Conservation (phyloP, 2,329 filamentous ascomycete genomes). For the Ascochyta lentis region DNA sequence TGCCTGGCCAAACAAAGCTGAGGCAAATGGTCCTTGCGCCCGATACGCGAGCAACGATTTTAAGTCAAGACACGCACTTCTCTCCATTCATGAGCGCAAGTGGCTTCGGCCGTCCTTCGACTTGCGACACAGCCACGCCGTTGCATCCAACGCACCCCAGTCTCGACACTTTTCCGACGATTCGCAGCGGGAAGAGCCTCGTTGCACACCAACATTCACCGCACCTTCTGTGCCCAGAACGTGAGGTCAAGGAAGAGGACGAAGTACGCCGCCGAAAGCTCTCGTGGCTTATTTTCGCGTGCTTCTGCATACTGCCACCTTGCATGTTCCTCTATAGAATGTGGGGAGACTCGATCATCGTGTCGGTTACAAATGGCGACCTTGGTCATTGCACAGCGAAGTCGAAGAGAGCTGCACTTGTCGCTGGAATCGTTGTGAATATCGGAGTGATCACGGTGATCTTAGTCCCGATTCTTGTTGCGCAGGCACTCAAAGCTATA, state of each 20-base stretch:
- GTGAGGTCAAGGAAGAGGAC: constrained; percentile 28
- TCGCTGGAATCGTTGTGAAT: constrained; percentile 40
- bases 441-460: constrained; percentile 30
- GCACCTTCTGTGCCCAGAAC: constrained; percentile 40
- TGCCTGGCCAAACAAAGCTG: constrained; percentile 43
- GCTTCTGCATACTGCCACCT: constrained; percentile 46
- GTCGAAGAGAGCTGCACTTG: constrained; percentile 43
- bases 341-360: constrained; percentile 41
- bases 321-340: constrained; percentile 47
- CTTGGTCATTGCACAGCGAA: constrained; percentile 36
- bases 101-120: constrained; percentile 38
- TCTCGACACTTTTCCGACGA: constrained; percentile 18
- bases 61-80: constrained; percentile 27
- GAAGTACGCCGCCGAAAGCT: constrained; percentile 35
- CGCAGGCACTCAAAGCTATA: constrained; percentile 27
- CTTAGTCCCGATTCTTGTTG: constrained; percentile 35
- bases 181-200: constrained; percentile 10
- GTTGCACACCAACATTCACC: constrained; percentile 30
- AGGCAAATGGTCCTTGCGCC: constrained; percentile 44
- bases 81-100: constrained; percentile 27
- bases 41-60: constrained; percentile 27
- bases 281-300: constrained; percentile 44
- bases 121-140: constrained; percentile 40
- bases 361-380: constrained; percentile 38
- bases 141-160: constrained; percentile 27